Percentiles rank a stretch among this genome's conserved stretches.
Evolutionary conservation across 2,329 filamentous ascomycete species (phyloP).

Genomic region (Calonectria pteridis): DNA sequence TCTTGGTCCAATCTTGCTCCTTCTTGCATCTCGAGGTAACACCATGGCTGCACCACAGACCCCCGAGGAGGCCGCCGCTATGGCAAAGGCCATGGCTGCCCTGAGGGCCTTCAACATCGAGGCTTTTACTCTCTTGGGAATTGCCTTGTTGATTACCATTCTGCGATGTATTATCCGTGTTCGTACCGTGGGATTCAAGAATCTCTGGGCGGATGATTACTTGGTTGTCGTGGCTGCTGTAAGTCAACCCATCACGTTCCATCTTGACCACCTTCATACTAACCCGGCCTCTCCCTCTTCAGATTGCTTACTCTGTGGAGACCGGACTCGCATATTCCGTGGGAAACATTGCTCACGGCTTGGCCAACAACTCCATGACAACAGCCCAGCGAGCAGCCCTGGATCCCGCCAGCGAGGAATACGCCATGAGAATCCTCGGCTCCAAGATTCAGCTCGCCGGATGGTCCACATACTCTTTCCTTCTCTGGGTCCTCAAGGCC

Average conservation of each 20-base stretch:
- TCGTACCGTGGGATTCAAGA: conserved; percentile 59
- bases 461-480: conserved; percentile 66
- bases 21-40: background rate
- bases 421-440: conserved; percentile 60
- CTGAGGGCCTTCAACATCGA: conserved; percentile 47
- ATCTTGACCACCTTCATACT: background rate
- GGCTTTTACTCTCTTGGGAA: conserved; percentile 58
- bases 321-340: conserved; percentile 64
- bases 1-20: background rate
- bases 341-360: conserved; percentile 60
- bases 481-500: conserved; percentile 68
- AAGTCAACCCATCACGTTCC: conserved; percentile 10
- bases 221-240: conserved; percentile 68
- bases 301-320: conserved; percentile 66
- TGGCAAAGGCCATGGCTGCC: conserved; percentile 39
- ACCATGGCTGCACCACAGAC: conserved; percentile 33
- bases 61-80: conserved; percentile 37
- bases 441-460: conserved; percentile 69
- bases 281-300: background rate
- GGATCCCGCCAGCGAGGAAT: conserved; percentile 59
- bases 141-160: conserved; percentile 63
- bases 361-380: conserved; percentile 71
- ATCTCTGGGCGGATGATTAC: conserved; percentile 70
- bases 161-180: conserved; percentile 65
- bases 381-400: conserved; percentile 60